Evolutionary conservation across 2,329 filamentous ascomycete genomes (phyloP), one percentile per base, ranked within the genome.

Genomic region (Clarireedia homoeocarpa): DNA sequence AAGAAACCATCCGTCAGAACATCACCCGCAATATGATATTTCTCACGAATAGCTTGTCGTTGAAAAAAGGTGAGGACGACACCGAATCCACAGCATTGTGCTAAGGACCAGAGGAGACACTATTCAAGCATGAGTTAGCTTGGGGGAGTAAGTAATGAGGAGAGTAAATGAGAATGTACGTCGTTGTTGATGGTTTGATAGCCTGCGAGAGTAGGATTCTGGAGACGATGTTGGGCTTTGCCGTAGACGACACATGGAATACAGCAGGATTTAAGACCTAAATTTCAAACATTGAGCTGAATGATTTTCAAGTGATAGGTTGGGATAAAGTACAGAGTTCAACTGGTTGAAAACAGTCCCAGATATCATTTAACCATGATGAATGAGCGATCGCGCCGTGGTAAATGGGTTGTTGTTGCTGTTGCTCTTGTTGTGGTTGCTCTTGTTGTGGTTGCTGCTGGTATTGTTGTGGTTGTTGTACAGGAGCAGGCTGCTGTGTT

Each of bases 1-100:
- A 67, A 64, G n/a, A 72, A 65, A 54, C 71, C 73, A 30, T 67
- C 69, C 1, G 67, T 60, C 4, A 72, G 63, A 1, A 70, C 62
- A 45, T 55, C 46, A 7, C 71, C 73, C 10, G 66, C 64, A 61
- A 67, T 62, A 26, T 48, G 51, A 53, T 64, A 65, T 26, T 53
- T 53, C 14, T 59, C 48, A 6, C 65, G 61, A 38, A 65, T 58
- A 10, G 61, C 57, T 9, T 36, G 26, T 34, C 64, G 65, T 46
- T 63, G 61, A 52, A 65, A 39, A 38, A 63, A 60, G 7, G 56
- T 54, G 42, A 66, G 58, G 38, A 65, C 27, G 24, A 48, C 58
- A 12, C 56, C 53, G 23, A 61, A 34, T 45, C 58, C 59, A 38
- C 59, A 63, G 47, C 56, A 60, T 49, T 52, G 52, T 23, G 52